Evolutionary conservation across 2,329 filamentous ascomycete species (phyloP), one percentile per base, ranked within the genome.

Genomic region (Penicillium corylophilum): DNA sequence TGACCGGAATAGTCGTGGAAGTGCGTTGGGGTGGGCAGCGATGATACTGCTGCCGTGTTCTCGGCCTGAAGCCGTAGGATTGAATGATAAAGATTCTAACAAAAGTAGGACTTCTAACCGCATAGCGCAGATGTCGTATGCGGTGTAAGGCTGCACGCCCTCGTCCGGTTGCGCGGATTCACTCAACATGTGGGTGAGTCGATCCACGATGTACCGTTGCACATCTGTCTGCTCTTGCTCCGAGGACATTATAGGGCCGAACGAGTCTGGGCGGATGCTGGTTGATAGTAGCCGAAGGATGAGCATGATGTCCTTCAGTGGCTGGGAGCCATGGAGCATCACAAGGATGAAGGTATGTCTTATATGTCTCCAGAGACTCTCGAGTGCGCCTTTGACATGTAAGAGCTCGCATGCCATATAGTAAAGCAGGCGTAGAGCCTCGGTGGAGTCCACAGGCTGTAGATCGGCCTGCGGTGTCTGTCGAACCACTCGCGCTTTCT

Each of bases 1-100:
- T 40, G 88, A 83, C 23, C 84, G 82, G 23, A 95, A 85, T 0
- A 96, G 74, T 3, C 89, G 83, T 1, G 89, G 90, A 15, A 95
- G 82, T 12, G 85, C 84, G 36, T 81, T 82, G 3, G 81, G 80
- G 67, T 94, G 88, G 5, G 76, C 74, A 0, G 87, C 87, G 8
- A 96, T 79, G 41, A 88, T 82, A 22, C 77, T 67, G 44, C 83
- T 76, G 22, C 85, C 82, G 46, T 81, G 75, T 48, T 81, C 78
- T 20, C 70, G 72, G 53, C 87, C 84, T 61, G 85, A 89, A 16
- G 86, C 82, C 20, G 77, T 76, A 4, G 67, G 64, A 31, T 71
- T 71, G 54, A 76, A 74, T 9, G 70, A 71, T 15, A 79, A 58
- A 23, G 63, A 63, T 20, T 70, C 68, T n/a, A 79, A 63, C 33